Percentiles rank a stretch among this genome's conserved stretches.
These are phyloP conservation scores for Xerocomellus chrysenteron DNA, from an alignment of 768 basidiomycete genomes.

Conservation along the genomic window DNA sequence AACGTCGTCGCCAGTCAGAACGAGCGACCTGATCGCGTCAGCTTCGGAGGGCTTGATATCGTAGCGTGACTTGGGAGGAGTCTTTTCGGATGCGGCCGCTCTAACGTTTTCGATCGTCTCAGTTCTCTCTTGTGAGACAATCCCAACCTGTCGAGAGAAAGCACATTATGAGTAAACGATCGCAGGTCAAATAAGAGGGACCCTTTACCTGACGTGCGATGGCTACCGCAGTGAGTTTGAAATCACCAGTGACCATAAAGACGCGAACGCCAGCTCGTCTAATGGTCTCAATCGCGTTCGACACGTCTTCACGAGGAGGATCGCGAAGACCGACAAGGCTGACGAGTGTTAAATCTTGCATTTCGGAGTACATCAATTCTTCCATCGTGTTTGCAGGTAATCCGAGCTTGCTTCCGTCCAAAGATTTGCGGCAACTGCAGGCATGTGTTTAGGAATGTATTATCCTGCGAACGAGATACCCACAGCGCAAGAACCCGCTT, in stretches of 20 bases:
- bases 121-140: constrained; percentile 40
- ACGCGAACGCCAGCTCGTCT: constrained; percentile 51
- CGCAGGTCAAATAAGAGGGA: neutral
- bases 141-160: constrained; percentile 36
- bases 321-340: constrained; percentile 57
- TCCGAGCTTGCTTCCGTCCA: constrained; percentile 20
- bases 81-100: constrained; percentile 13
- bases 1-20: constrained; percentile 47
- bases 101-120: constrained; percentile 33
- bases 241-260: constrained; percentile 60
- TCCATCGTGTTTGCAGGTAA: constrained; percentile 27
- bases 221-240: constrained; percentile 51
- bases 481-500: constrained; percentile 53
- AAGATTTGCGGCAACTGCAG: constrained; percentile 31
- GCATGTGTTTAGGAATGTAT: neutral
- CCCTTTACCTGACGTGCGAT: constrained; percentile 46
- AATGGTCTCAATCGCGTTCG: constrained; percentile 46
- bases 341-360: constrained; percentile 42
- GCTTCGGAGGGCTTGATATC: constrained; percentile 38
- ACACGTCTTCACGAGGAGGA: constrained; percentile 54
- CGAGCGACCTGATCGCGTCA: constrained; percentile 38
- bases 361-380: constrained; percentile 42
- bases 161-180: neutral
- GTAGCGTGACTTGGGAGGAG: constrained; percentile 13
- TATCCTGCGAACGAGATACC: neutral